These are phyloP conservation scores for Picea mariana DNA, from an alignment of 83 land plant genomes.

Conservation along the genomic window DNA sequence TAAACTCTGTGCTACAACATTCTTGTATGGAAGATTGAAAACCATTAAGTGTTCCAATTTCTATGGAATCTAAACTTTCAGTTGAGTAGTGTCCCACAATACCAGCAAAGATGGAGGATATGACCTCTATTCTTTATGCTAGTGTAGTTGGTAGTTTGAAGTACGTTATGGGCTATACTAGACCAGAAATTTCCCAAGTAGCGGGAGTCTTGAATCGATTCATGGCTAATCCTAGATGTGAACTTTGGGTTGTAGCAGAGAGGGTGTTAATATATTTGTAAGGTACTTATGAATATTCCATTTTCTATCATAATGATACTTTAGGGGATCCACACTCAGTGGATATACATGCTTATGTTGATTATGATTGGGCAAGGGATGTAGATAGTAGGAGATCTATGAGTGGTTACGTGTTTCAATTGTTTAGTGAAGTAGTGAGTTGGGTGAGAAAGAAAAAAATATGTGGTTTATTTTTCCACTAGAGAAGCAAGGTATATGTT, in stretches of 20 bases:
- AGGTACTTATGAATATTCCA: no score
- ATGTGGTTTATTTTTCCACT: no score
- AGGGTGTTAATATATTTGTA: no score
- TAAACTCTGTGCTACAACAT: no score
- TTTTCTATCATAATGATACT: no score
- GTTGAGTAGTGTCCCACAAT: not conserved
- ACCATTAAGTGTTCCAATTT: not conserved
- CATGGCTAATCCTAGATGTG: constrained; percentile 9
- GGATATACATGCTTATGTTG: not conserved
- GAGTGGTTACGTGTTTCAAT: no score
- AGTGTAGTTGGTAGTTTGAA: constrained; percentile 24
- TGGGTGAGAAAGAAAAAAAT: no score
- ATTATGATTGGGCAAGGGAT: not conserved
- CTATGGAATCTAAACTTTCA: constrained; percentile 5
- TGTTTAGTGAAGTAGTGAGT: no score
- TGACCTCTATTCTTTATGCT: constrained; percentile 19
- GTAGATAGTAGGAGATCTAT: not conserved
- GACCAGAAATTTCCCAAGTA: constrained; percentile 17
- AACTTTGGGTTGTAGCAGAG: not conserved
- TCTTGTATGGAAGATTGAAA: constrained; percentile 8
- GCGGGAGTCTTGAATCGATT: constrained; percentile 23
- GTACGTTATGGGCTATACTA: constrained; percentile 25
- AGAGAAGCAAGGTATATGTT: no score
- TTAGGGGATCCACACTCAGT: no score
- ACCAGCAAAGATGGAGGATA: not conserved